phyloP scores from a whole-genome alignment of 805 yeast genomes.

The Lipomyces kockii region DNA sequence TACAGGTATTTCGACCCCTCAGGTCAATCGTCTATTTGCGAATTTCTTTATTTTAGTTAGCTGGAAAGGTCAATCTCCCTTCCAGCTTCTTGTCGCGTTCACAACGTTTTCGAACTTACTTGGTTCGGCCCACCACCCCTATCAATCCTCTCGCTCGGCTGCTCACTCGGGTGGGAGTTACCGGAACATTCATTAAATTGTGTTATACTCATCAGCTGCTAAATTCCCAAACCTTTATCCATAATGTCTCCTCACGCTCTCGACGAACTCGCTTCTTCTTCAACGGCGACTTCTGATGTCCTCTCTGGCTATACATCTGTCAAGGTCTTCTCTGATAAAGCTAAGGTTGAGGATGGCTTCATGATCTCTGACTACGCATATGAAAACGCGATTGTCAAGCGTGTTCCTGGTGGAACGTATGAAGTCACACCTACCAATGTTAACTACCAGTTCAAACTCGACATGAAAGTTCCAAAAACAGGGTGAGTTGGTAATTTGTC shows the following conservation, averaged over 20 bases:
- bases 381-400: slow-evolving; percentile 60
- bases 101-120: slow-evolving; percentile 51
- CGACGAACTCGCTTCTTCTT: slow-evolving; percentile 39
- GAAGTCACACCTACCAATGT: slow-evolving; percentile 70
- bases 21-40: background rate
- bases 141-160: slow-evolving; percentile 49
- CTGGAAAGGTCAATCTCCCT: slow-evolving; percentile 3
- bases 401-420: slow-evolving; percentile 44
- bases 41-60: background rate
- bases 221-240: background rate
- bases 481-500: slow-evolving; percentile 45
- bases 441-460: slow-evolving; percentile 85
- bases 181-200: slow-evolving; percentile 53
- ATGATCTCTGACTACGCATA: slow-evolving; percentile 65
- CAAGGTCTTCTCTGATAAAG: slow-evolving; percentile 58
- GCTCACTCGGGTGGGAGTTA: slow-evolving; percentile 51
- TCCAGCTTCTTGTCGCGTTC: slow-evolving; percentile 17
- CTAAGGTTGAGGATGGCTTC: slow-evolving; percentile 53
- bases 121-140: slow-evolving; percentile 52
- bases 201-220: slow-evolving; percentile 42
- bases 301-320: slow-evolving; percentile 52
- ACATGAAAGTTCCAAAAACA: slow-evolving; percentile 77
- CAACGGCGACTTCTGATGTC: slow-evolving; percentile 42
- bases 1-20: slow-evolving; percentile 9
- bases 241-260: slow-evolving; percentile 45